Evolutionary conservation across 768 basidiomycete genomes (phyloP).

Genomic region (Mycena epipterygia): DNA sequence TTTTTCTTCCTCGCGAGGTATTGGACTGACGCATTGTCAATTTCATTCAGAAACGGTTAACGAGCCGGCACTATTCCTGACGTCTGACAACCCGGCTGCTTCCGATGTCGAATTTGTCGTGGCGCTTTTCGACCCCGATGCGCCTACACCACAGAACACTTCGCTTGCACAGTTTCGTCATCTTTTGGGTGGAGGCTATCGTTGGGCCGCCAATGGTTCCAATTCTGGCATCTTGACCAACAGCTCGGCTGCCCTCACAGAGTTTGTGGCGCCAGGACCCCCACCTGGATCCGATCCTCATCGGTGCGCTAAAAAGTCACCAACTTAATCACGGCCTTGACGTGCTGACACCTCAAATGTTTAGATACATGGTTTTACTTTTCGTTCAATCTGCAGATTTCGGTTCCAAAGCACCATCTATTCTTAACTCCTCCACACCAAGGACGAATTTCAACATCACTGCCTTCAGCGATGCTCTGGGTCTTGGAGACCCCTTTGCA

Average conservation of each 20-base stretch:
- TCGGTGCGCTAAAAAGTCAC: slow-evolving; percentile 52
- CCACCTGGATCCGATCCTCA: slow-evolving; percentile 59
- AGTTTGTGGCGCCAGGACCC: slow-evolving; percentile 56
- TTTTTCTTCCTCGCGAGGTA: background rate
- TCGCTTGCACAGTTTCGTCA: slow-evolving; percentile 55
- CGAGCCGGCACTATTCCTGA: slow-evolving; percentile 49
- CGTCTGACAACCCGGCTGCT: slow-evolving; percentile 39
- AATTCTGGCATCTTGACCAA: slow-evolving; percentile 51
- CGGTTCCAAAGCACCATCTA: slow-evolving; percentile 13
- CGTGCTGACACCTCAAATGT: background rate
- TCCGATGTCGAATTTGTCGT: slow-evolving; percentile 51
- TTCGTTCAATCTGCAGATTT: slow-evolving; percentile 42
- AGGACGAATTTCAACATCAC: slow-evolving; percentile 56
- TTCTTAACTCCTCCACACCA: slow-evolving; percentile 52
- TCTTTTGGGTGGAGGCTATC: slow-evolving; percentile 57
- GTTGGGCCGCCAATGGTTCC: slow-evolving; percentile 36
- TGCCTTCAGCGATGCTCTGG: slow-evolving; percentile 48
- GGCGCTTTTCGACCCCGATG: slow-evolving; percentile 59
- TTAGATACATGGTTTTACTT: slow-evolving; percentile 42
- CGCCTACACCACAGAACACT: slow-evolving; percentile 55
- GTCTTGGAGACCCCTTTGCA: slow-evolving; percentile 54
- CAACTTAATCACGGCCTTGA: background rate
- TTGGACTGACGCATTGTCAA: background rate
- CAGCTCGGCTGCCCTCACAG: slow-evolving; percentile 53
- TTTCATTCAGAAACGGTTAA: slow-evolving; percentile 47